Conservation (phyloP, 345 rosid species). For the Camelina sativa region DNA sequence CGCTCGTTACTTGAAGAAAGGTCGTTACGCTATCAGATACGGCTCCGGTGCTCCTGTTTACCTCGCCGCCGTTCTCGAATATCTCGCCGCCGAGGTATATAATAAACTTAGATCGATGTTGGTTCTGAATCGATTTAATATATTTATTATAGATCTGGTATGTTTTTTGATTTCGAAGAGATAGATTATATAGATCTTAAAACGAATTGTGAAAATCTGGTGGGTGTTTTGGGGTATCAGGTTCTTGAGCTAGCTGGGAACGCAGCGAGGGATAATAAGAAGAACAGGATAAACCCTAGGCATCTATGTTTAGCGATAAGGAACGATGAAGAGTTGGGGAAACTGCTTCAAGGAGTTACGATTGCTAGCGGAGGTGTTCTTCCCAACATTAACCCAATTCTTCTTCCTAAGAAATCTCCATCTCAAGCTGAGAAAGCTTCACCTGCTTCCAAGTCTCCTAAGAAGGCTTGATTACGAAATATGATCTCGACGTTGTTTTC, state of each 20-base stretch:
- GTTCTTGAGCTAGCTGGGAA: constrained; percentile 71
- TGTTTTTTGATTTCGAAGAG: neutral
- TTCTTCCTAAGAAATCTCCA: constrained; percentile 62
- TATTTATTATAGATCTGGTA: neutral
- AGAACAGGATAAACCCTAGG: constrained; percentile 67
- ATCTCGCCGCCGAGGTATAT: constrained; percentile 81
- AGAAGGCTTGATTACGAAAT: constrained; percentile 38
- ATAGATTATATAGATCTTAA: neutral
- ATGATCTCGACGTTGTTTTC: neutral
- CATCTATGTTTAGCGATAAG: constrained; percentile 61
- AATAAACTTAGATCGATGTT: constrained; percentile 11
- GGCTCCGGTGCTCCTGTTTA: constrained; percentile 78
- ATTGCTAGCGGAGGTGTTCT: constrained; percentile 75
- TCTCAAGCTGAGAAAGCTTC: constrained; percentile 47
- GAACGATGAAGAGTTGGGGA: constrained; percentile 72
- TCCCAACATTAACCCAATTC: constrained; percentile 64
- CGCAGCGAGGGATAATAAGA: constrained; percentile 76
- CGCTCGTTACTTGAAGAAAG: constrained; percentile 71
- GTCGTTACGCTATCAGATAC: constrained; percentile 64
- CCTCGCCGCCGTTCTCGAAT: constrained; percentile 82
- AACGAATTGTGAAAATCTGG: neutral
- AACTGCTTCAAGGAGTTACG: constrained; percentile 64
- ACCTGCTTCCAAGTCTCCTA: constrained; percentile 55
- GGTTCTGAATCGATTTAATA: constrained; percentile 8
- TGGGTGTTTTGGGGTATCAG: constrained; percentile 22